Conservation (phyloP, 129 eudicot genomes). For the Rutidosis leptorrhynchoides region DNA sequence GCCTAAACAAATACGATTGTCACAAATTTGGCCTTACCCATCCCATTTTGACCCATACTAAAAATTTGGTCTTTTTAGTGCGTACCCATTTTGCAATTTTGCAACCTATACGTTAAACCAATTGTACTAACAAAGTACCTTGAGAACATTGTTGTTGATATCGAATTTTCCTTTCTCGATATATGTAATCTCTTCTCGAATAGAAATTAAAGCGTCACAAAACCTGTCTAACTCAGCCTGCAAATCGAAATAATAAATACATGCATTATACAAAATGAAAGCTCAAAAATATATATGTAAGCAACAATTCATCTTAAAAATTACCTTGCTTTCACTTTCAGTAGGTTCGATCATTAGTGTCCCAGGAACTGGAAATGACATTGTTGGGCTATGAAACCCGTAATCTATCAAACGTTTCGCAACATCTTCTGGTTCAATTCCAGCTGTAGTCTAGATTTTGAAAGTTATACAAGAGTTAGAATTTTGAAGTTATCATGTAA, state of each 20-base stretch:
- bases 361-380: constrained; percentile 99
- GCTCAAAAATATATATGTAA: neutral
- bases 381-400: constrained; percentile 95
- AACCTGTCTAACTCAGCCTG: constrained; percentile 97
- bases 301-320: neutral
- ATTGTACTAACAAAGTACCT: constrained; percentile 39
- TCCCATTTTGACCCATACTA: neutral
- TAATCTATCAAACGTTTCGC: constrained; percentile 96
- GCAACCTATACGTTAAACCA: neutral
- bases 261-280: constrained; percentile 8
- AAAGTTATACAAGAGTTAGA: neutral
- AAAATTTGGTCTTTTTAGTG: neutral
- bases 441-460: constrained; percentile 66
- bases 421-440: constrained; percentile 94
- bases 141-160: constrained; percentile 72
- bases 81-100: neutral
- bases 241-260: constrained; percentile 2
- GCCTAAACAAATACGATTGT: neutral
- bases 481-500: neutral
- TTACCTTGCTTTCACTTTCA: constrained; percentile 99
- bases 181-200: constrained; percentile 77
- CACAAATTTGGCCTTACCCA: neutral
- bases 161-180: constrained; percentile 89
- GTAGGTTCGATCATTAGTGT: constrained; percentile 99
- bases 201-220: constrained; percentile 87